These are phyloP conservation scores for Bolboschoenoplectus hybrid DNA, from an alignment of 202 grass and related monocot species.

Conservation along the genomic window DNA sequence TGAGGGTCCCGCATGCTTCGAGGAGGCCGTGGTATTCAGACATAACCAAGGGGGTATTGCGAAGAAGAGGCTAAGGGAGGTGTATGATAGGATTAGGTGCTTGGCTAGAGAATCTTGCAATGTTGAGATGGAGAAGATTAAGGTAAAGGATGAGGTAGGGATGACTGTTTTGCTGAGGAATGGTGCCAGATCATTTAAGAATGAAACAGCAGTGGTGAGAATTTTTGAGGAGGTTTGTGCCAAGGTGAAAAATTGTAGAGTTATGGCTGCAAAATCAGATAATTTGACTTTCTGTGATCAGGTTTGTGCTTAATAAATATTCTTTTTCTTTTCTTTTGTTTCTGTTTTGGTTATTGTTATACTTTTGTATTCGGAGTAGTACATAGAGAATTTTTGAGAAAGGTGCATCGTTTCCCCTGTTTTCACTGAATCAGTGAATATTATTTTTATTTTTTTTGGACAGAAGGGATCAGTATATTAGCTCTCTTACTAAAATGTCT, in stretches of 20 bases:
- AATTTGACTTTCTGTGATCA: constrained; percentile 75
- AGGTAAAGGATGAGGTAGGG: neutral
- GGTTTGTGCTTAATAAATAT: constrained; percentile 9
- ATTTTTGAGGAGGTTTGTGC: constrained; percentile 47
- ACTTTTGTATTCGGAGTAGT: too few species aligned
- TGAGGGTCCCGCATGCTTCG: constrained; percentile 52
- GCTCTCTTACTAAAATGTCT: too few species aligned
- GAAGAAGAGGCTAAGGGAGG: constrained; percentile 38
- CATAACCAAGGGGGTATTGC: constrained; percentile 43
- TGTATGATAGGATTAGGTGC: constrained; percentile 61
- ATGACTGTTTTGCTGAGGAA: constrained; percentile 62
- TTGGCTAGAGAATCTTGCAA: constrained; percentile 55
- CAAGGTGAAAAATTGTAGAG: constrained; percentile 40
- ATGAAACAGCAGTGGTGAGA: constrained; percentile 48
- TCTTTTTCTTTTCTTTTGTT: neutral
- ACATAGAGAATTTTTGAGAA: neutral
- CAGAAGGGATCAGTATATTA: neutral
- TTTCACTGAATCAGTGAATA: neutral
- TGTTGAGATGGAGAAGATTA: neutral
- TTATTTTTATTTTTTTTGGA: neutral
- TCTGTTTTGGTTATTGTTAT: neutral
- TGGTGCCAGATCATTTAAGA: constrained; percentile 55
- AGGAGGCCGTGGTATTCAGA: constrained; percentile 61
- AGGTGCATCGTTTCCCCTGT: neutral
- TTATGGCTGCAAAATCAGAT: constrained; percentile 33